These are phyloP conservation scores for Talaromyces amestolkiae DNA, from an alignment of 2,329 filamentous ascomycete species.

Conservation along the genomic window DNA sequence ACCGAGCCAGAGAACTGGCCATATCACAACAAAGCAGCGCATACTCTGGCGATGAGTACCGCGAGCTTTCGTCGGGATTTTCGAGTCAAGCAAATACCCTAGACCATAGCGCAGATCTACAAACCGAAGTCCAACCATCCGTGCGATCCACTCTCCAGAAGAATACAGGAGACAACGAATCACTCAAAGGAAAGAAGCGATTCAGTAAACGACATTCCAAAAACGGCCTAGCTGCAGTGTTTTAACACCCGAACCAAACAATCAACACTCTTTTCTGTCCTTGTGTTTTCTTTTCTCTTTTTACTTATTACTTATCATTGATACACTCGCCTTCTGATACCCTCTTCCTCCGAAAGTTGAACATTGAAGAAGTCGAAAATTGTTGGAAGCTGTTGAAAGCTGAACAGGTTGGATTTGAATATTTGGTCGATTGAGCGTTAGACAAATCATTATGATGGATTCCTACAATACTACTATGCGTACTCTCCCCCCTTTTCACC, in stretches of 20 bases:
- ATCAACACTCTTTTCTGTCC: constrained; percentile 12
- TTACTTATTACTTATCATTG: neutral
- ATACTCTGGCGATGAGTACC: constrained; percentile 67
- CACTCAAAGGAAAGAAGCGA: constrained; percentile 58
- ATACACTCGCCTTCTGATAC: constrained; percentile 11
- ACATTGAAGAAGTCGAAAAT: neutral
- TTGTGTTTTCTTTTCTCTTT: neutral
- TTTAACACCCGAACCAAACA: constrained; percentile 51
- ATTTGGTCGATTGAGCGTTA: constrained; percentile 12
- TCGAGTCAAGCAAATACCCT: constrained; percentile 60
- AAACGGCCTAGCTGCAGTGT: constrained; percentile 86
- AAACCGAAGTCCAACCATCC: constrained; percentile 36
- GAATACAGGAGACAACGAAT: constrained; percentile 48
- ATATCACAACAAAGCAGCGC: constrained; percentile 67
- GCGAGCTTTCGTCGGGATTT: constrained; percentile 66
- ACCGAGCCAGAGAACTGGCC: constrained; percentile 81
- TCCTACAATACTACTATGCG: neutral
- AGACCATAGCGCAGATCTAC: constrained; percentile 41
- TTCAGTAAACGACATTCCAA: constrained; percentile 95
- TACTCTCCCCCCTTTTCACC: neutral
- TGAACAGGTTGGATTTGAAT: constrained; percentile 1
- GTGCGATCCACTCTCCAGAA: constrained; percentile 48
- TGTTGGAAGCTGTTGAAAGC: neutral
- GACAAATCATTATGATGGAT: constrained; percentile 9
- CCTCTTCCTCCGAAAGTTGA: constrained; percentile 12